Evolutionary conservation across 805 yeast genomes (phyloP), one percentile per base, ranked within the genome.

Genomic region (Nakazawaea ernobii): DNA sequence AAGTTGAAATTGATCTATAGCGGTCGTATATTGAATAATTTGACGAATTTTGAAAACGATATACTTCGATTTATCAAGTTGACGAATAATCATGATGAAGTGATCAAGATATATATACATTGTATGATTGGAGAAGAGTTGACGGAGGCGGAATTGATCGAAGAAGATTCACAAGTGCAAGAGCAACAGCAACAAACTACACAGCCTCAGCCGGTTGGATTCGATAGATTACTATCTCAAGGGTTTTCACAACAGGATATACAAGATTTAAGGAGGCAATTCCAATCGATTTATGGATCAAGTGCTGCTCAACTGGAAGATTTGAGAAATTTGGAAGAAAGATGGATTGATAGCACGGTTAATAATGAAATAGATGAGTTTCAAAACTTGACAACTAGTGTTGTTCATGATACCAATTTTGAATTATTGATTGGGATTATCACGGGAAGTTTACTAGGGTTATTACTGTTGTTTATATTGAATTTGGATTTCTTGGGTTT

Each of bases 161-260:
- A 76, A 39, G 95, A 86, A 55, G 79, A 73, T 43, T 75, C 74
- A 43, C 55, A 78, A 43, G 91, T 85, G 42, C 77, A 74, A 8
- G 85, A 80, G 20, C 70, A 68, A 28, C 66, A 67, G 40, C 70
- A 67, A 28, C 67, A 66, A 42, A 63, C 77, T 2, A 80, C 86
- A 0, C 60, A 73, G 1, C 88, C 87, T 1, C 90, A 88, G 11
- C 82, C 84, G 2, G 76, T 82, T 13, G 97, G 97, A 2, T 88
- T 91, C 61, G 97, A 91, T 62, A 67, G 97, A 37, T 69, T 91
- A 45, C 71, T 90, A 14, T 79, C 81, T 30, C 91, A 90, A 39
- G 97, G 97, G 8, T 87, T 91, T 59, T 74, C 86, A 4, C 86
- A 79, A 30, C 84, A 79, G 50, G 97, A 91, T 55, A 79, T 91